Evolutionary conservation across 1,284 basidiomycete species (phyloP), one percentile per base, ranked within the genome.

Genomic region (Vanrija pseudolonga): DNA sequence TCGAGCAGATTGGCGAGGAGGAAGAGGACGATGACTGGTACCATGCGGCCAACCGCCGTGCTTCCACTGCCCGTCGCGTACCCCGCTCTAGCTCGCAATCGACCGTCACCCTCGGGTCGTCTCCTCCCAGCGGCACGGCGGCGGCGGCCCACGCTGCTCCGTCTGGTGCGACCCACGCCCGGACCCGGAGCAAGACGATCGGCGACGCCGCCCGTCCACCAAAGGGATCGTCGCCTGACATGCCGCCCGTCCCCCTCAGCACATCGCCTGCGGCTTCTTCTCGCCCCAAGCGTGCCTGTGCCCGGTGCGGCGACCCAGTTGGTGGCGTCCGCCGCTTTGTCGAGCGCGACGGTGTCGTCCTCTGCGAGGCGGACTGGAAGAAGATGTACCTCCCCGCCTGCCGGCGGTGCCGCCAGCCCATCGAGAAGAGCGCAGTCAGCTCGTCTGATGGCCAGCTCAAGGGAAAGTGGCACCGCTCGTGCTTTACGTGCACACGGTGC

Each of bases 301-400:
- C 84, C 44, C 82, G 83, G 59, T 93, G 90, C 72, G 75, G 80
- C 53, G 81, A 80, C 67, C 76, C 65, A 54, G 87, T 93, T 51
- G 85, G 86, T 39, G 87, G 90, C 62, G 41, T 62, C 6, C 86
- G 86, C 57, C 80, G 86, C 61, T 93, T 88, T 68, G 89, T 92
- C 63, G 83, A 77, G 56, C 59, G 81, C 20, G 88, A 86, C 49
- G 84, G 80, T 15, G 82, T 87, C 23, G 78, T 83, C 36, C 76
- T 94, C 59, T 94, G 90, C 72, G 91, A 91, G 69, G 77, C 76
- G 62, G 92, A 90, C 73, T 94, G 90, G 90, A 93, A 93, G 80
- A 85, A 88, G 67, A 87, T 93, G 85, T 94, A 94, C 78, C 74
- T 94, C 61, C 90, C 90, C 53, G 90, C 65, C 0, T 93, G 90